A percentile compares a stretch with the other conserved stretches of the same genome.
phyloP scores from a whole-genome alignment of 495 filamentous ascomycete genomes.

The Glutinoglossum americanum region DNA sequence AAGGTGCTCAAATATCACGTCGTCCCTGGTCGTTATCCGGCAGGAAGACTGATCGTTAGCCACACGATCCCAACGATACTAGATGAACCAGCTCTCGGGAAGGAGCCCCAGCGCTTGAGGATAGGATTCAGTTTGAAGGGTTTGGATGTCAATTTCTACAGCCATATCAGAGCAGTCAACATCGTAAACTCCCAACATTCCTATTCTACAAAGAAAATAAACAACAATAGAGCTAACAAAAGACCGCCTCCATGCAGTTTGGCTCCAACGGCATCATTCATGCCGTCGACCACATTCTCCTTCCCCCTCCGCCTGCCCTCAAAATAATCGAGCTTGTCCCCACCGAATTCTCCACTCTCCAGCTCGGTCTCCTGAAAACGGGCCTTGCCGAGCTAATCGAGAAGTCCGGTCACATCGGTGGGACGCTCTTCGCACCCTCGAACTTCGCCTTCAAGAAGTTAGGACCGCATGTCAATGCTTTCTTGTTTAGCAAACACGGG shows the following conservation, averaged over 20 bases:
- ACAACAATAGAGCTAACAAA: constrained; percentile 1
- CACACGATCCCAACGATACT: constrained; percentile 55
- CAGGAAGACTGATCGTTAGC: constrained; percentile 29
- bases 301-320: constrained; percentile 43
- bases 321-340: constrained; percentile 46
- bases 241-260: constrained; percentile 16
- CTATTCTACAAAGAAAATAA: not conserved
- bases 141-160: constrained; percentile 51
- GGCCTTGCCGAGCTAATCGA: constrained; percentile 31
- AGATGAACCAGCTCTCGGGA: constrained; percentile 29
- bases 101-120: constrained; percentile 40
- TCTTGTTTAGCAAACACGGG: constrained; percentile 54
- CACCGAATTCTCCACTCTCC: constrained; percentile 50
- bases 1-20: constrained; percentile 51
- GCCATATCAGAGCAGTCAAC: constrained; percentile 38
- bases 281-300: constrained; percentile 43
- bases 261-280: constrained; percentile 65
- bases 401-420: constrained; percentile 24
- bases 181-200: constrained; percentile 26
- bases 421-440: constrained; percentile 53
- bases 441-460: constrained; percentile 57
- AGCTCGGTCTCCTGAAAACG: constrained; percentile 47
- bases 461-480: constrained; percentile 45
- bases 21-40: constrained; percentile 35
- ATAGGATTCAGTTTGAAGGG: constrained; percentile 33